phyloP scores from a whole-genome alignment of 2,329 filamentous ascomycete species.

The Beauveria caledonica region DNA sequence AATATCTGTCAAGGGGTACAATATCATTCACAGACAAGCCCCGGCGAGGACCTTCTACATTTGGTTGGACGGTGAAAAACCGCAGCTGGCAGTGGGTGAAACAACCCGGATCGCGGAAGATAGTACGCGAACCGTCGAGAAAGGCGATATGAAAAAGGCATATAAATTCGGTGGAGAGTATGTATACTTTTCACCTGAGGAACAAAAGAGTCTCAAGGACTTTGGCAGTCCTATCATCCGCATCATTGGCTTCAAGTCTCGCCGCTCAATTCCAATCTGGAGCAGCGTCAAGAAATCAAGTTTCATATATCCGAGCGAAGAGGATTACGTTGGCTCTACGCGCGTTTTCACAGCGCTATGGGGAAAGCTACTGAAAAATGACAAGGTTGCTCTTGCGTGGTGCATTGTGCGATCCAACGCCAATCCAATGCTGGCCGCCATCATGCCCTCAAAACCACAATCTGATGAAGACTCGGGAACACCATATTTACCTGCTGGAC shows the following conservation, averaged over 20 bases:
- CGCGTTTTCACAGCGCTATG: slow-evolving; percentile 88
- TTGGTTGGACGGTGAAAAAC: slow-evolving; percentile 76
- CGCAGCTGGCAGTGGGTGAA: slow-evolving; percentile 68
- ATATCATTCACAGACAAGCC: slow-evolving; percentile 75
- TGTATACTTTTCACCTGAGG: slow-evolving; percentile 76
- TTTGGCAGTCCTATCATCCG: slow-evolving; percentile 79
- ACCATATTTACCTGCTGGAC: slow-evolving; percentile 67
- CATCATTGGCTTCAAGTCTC: slow-evolving; percentile 88
- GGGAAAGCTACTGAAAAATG: slow-evolving; percentile 70
- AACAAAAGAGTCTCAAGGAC: slow-evolving; percentile 66
- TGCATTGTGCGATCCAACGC: slow-evolving; percentile 77
- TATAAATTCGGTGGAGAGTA: slow-evolving; percentile 95
- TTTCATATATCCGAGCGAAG: slow-evolving; percentile 91
- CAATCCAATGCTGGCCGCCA: slow-evolving; percentile 68
- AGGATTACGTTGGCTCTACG: slow-evolving; percentile 82
- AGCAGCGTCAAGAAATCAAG: slow-evolving; percentile 77
- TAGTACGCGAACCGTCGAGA: slow-evolving; percentile 67
- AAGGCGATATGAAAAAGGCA: slow-evolving; percentile 76
- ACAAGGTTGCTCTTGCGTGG: slow-evolving; percentile 85
- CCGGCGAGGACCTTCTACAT: slow-evolving; percentile 79
- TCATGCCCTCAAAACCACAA: slow-evolving; percentile 66
- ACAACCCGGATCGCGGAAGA: slow-evolving; percentile 73
- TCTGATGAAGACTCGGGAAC: slow-evolving; percentile 56
- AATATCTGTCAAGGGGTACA: slow-evolving; percentile 91
- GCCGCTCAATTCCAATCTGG: slow-evolving; percentile 68